These are phyloP conservation scores for Trichoderma sp. DNA, from an alignment of 2,329 filamentous ascomycete genomes.

Conservation along the genomic window DNA sequence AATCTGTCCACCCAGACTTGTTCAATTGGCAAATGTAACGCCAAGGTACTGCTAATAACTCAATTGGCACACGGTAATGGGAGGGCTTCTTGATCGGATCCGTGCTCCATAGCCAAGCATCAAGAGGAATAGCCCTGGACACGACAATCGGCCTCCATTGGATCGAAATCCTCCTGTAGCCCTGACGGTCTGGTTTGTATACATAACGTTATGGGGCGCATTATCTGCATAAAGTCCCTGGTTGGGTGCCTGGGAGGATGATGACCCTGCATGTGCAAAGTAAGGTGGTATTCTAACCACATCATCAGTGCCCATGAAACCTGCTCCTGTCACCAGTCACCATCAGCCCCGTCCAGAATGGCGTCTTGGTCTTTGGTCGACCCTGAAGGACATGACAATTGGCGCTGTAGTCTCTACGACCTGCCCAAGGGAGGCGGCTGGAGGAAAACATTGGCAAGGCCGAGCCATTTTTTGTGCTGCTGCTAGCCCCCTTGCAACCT, in stretches of 20 bases:
- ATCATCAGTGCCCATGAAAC: neutral
- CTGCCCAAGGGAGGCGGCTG: neutral
- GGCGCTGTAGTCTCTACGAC: neutral
- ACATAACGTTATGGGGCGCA: conserved; percentile 2
- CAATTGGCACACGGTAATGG: neutral
- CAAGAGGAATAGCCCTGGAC: neutral
- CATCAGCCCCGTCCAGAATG: neutral
- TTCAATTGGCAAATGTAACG: neutral
- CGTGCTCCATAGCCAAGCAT: neutral
- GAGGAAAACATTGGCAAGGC: neutral
- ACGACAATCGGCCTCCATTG: neutral
- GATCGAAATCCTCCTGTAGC: neutral
- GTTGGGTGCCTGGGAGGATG: neutral
- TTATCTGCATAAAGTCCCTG: neutral
- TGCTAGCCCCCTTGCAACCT: neutral
- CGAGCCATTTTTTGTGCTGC: neutral
- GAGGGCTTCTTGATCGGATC: neutral
- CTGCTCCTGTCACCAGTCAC: neutral
- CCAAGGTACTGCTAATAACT: neutral
- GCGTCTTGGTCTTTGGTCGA: neutral
- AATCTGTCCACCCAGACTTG: neutral
- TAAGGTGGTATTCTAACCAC: neutral
- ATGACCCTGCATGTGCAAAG: neutral
- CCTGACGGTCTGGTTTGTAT: neutral
- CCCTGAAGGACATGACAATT: neutral